Conservation (phyloP, 2,329 filamentous ascomycete species). For the Xylaria multiplex region DNA sequence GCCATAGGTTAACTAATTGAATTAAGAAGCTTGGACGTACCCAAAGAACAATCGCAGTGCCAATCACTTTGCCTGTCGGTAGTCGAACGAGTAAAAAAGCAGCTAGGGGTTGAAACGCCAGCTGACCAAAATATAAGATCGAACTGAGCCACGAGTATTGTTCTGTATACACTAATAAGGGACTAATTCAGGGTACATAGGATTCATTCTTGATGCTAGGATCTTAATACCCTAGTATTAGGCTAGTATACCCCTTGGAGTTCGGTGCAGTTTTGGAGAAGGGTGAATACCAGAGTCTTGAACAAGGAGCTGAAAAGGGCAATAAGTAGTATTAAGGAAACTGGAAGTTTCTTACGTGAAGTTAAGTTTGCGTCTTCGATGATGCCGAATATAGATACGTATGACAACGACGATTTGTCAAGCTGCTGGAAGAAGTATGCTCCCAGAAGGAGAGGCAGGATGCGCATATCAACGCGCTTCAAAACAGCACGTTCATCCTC, state of each 20-base stretch:
- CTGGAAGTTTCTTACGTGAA: conserved; percentile 30
- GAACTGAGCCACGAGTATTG: conserved; percentile 69
- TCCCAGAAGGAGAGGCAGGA: conserved; percentile 62
- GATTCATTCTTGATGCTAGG: background rate
- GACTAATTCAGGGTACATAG: background rate
- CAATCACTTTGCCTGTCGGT: conserved; percentile 65
- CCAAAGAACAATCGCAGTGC: conserved; percentile 63
- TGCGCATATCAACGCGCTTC: conserved; percentile 59
- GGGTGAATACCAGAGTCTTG: background rate
- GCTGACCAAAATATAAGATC: conserved; percentile 68
- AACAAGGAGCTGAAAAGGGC: background rate
- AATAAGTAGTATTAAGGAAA: background rate
- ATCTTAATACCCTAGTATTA: background rate
- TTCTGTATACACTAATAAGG: conserved; percentile 40
- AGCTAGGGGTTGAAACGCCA: conserved; percentile 66
- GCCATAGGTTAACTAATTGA: background rate
- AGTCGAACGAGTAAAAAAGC: conserved; percentile 63
- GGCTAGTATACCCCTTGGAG: background rate
- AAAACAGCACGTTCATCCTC: conserved; percentile 60
- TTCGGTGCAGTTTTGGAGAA: background rate
- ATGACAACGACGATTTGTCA: conserved; percentile 59
- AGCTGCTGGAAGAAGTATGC: conserved; percentile 69
- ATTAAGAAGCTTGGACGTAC: conserved; percentile 29
- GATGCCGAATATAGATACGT: conserved; percentile 62
- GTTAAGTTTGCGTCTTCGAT: conserved; percentile 42